A percentile compares a stretch with the other conserved stretches of the same genome.
phyloP scores from a whole-genome alignment of 345 rosid species.

The Syzygium aromaticum region DNA sequence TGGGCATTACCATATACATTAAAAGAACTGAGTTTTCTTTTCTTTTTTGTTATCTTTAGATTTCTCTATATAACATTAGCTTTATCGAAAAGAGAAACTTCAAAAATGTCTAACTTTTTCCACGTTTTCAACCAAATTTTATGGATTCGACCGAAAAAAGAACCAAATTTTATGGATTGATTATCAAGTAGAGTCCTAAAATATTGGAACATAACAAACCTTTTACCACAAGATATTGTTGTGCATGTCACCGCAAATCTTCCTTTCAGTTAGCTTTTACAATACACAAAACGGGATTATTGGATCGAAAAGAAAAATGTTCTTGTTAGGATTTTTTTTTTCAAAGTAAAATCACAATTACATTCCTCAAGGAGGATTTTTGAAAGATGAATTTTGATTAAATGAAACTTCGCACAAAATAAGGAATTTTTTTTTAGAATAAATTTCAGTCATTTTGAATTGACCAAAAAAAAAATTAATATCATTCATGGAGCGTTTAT shows the following conservation, averaged over 20 bases:
- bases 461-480: background rate
- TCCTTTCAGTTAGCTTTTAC: background rate
- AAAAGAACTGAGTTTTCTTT: background rate
- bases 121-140: background rate
- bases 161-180: background rate
- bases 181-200: background rate
- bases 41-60: too few relatives aligned
- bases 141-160: too few relatives aligned
- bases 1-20: background rate
- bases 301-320: background rate
- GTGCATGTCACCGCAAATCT: background rate
- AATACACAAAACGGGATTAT: background rate
- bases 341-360: background rate
- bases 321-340: background rate
- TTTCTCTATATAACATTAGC: too few relatives aligned
- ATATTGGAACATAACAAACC: background rate
- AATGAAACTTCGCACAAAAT: background rate
- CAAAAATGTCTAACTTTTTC: background rate
- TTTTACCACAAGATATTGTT: background rate
- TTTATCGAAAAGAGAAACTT: too few relatives aligned
- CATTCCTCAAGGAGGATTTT: background rate
- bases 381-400: background rate
- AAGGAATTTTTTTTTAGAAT: background rate
- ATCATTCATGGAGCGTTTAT: fast-evolving
- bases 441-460: background rate